These are phyloP conservation scores for Nicotiana tomentosiformis DNA, from an alignment of 257 asterid species.

Conservation along the genomic window DNA sequence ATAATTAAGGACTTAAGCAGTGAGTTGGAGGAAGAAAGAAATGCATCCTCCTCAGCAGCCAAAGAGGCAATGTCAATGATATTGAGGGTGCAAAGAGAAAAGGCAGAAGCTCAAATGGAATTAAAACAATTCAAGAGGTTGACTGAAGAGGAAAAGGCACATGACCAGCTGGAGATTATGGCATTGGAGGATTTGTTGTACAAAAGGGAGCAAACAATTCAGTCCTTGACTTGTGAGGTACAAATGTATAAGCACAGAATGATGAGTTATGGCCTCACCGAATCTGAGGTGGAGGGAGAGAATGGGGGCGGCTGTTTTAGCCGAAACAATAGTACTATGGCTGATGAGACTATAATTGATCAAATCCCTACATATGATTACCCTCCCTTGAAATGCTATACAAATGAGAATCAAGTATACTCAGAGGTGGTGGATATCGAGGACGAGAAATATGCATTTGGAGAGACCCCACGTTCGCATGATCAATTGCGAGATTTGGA, in stretches of 20 bases:
- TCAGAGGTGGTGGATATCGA: conserved; percentile 51
- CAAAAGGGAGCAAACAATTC: conserved; percentile 78
- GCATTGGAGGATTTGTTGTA: conserved; percentile 80
- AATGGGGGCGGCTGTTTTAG: conserved; percentile 20
- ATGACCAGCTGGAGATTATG: conserved; percentile 70
- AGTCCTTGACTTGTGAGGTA: conserved; percentile 77
- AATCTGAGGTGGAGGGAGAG: conserved; percentile 52
- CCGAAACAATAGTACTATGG: conserved; percentile 37
- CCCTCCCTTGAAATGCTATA: conserved; percentile 77
- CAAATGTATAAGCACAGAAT: conserved; percentile 80
- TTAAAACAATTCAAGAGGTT: conserved; percentile 81
- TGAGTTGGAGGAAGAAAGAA: conserved; percentile 96
- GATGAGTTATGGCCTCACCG: conserved; percentile 90
- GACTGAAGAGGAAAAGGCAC: conserved; percentile 85
- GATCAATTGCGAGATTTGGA: conserved; percentile 79
- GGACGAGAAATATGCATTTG: conserved; percentile 81
- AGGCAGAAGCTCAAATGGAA: conserved; percentile 96
- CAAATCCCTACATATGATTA: conserved; percentile 45
- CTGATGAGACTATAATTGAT: conserved; percentile 36
- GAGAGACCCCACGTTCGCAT: conserved; percentile 58
- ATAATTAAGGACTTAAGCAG: conserved; percentile 57
- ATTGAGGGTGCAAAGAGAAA: conserved; percentile 87
- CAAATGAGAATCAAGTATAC: conserved; percentile 39
- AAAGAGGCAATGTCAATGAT: conserved; percentile 97
- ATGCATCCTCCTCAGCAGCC: conserved; percentile 90